A percentile compares a stretch with the other conserved stretches of the same genome.
These are phyloP conservation scores for Hypocreales sp. DNA, from an alignment of 2,329 filamentous ascomycete genomes.

Conservation along the genomic window DNA sequence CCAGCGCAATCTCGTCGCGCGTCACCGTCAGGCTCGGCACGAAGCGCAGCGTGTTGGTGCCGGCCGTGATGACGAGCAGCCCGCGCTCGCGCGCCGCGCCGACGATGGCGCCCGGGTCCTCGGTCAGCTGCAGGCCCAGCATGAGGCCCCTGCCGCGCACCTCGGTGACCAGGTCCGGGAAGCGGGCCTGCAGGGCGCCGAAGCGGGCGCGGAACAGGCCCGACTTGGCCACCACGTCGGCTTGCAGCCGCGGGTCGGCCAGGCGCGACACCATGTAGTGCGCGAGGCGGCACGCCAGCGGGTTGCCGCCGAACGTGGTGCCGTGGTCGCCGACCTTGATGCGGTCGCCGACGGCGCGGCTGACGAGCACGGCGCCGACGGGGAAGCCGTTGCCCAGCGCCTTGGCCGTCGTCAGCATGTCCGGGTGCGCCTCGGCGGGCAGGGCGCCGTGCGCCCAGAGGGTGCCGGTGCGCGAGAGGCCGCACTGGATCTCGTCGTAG, in stretches of 20 bases:
- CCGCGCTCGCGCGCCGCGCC: conserved; percentile 79
- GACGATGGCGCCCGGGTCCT: conserved; percentile 59
- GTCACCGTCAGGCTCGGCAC: conserved; percentile 76
- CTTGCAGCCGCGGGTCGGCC: conserved; percentile 53
- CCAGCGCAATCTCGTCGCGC: conserved; percentile 64
- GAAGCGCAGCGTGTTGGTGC: conserved; percentile 82
- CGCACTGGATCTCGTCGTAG: conserved; percentile 96
- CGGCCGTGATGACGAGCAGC: conserved; percentile 79
- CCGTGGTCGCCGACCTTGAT: conserved; percentile 63
- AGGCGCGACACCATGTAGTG: conserved; percentile 74
- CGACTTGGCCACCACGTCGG: conserved; percentile 51
- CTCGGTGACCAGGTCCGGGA: conserved; percentile 60
- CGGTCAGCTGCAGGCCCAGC: conserved; percentile 66
- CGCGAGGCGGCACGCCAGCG: conserved; percentile 67
- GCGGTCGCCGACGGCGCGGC: conserved; percentile 21
- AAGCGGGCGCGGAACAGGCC: conserved; percentile 32
- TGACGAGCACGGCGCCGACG: conserved; percentile 54
- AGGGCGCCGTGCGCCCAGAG: conserved; percentile 79
- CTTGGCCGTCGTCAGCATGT: conserved; percentile 88
- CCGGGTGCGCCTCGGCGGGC: conserved; percentile 70
- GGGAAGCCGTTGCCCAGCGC: conserved; percentile 94
- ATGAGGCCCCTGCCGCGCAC: conserved; percentile 74
- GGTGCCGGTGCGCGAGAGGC: conserved; percentile 69
- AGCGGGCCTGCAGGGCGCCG: conserved; percentile 27
- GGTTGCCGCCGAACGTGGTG: conserved; percentile 89